Base-by-base conservation (phyloP, 768 basidiomycete genomes). In the Kwoniella europaea region DNA sequence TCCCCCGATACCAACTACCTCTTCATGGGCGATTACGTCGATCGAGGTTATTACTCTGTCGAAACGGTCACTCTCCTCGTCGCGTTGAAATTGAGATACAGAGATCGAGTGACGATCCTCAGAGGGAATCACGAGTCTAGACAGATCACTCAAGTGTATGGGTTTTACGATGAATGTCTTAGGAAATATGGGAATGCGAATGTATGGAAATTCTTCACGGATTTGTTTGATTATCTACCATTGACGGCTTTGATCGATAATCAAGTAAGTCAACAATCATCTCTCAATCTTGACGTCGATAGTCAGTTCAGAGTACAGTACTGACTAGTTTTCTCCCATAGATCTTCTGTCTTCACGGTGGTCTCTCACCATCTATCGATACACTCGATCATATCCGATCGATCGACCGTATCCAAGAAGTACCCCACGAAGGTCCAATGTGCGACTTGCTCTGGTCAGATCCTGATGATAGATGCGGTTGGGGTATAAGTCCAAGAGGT, bases 11-110 rank as follows among this genome's bases (percentile, higher is more conserved):
- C 97, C 74, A 99, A 98, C 86, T 99, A 99, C 85, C 91, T 99
- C 80, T 99, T 98, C 88, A 99, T 99, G 97, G 97, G 97, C 35
- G 97, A 99, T 87, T 99, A 98, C 83, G 97, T 98, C 78, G 97
- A 98, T 86, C 90, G 95, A 81, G 96, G 96, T 20, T 99, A 98
- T 87, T 98, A 98, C 86, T 97, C 94, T 20, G 96, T 99, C 67
- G 97, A 99, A 86, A 99, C 97, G 1, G 95, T 99, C 76, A 97
- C 95, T 13, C 88, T 98, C 9, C 91, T 99, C 61, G 94, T 99
- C 72, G 93, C 97, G 20, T 88, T 98, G 83, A 99, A 99, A 86
- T 87, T 99, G 74, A 91, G 97, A 80, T 98, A 99, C 86, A 92
- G 94, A 73, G 96, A 98, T 85, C 91, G 96, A 64, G 94, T 98